Evolutionary conservation across 305 asterid species (phyloP).

Genomic region (Fraxinus paxiana): DNA sequence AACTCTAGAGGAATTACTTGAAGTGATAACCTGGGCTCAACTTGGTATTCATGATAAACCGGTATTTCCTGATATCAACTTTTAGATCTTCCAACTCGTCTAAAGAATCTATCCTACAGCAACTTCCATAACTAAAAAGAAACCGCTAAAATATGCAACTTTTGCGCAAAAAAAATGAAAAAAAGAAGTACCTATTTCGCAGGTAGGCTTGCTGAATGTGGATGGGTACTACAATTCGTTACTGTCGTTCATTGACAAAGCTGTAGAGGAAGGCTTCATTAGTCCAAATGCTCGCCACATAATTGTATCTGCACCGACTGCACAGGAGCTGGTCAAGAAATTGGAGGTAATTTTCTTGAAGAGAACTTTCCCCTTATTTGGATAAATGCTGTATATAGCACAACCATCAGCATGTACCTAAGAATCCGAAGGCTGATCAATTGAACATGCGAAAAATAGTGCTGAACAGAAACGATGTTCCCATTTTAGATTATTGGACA

Average conservation of each 20-base stretch:
- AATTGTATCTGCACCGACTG: conserved; percentile 76
- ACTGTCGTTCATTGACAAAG: conserved; percentile 78
- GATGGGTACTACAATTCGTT: conserved; percentile 81
- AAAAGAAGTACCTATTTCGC: conserved; percentile 17
- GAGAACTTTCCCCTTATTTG: background rate
- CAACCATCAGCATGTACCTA: background rate
- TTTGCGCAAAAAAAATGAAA: background rate
- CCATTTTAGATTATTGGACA: background rate
- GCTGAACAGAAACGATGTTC: background rate
- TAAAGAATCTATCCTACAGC: background rate
- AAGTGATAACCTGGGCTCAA: conserved; percentile 96
- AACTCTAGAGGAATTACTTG: conserved; percentile 85
- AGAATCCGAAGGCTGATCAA: background rate
- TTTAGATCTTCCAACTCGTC: background rate
- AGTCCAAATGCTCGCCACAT: conserved; percentile 78
- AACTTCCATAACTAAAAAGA: background rate
- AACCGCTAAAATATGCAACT: background rate
- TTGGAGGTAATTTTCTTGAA: conserved; percentile 46
- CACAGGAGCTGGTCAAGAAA: conserved; percentile 77
- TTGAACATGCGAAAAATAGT: background rate
- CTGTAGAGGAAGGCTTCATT: conserved; percentile 90
- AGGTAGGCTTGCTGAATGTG: conserved; percentile 89
- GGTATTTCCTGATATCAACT: conserved; percentile 34
- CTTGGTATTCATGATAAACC: conserved; percentile 97
- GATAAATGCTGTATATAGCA: background rate